Evolutionary conservation across 148 eudicot genomes (phyloP).

Genomic region (Fagopyrum homotropicum): DNA sequence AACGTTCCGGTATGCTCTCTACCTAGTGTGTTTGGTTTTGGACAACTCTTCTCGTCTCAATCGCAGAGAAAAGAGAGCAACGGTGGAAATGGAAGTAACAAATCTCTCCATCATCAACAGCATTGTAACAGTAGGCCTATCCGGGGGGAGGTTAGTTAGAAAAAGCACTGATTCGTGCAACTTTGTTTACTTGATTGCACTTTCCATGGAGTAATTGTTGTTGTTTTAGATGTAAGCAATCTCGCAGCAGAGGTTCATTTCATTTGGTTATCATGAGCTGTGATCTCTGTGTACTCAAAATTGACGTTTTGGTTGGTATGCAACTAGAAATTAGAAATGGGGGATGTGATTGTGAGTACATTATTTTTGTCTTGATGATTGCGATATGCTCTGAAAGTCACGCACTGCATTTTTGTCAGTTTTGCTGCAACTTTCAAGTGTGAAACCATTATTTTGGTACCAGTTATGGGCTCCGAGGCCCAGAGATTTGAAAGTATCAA

Average conservation of each 20-base stretch:
- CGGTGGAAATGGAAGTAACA: not conserved
- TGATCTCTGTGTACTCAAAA: no score
- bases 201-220: not conserved
- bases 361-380: not conserved
- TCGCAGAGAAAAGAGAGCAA: slow-evolving; percentile 26
- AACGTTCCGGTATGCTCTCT: slow-evolving; percentile 85
- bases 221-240: not conserved
- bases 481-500: not conserved
- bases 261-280: no score
- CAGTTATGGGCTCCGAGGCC: not conserved
- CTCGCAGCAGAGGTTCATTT: no score
- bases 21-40: slow-evolving; percentile 51
- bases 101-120: not conserved
- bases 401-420: not conserved
- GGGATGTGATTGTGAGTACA: no score
- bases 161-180: not conserved
- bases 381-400: not conserved
- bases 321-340: no score
- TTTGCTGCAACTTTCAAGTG: not conserved
- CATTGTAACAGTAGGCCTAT: not conserved
- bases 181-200: not conserved
- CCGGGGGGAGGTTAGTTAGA: not conserved
- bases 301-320: no score
- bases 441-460: not conserved
- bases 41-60: slow-evolving; percentile 31